Evolutionary conservation across 2,329 filamentous ascomycete genomes (phyloP), one percentile per base, ranked within the genome.

Genomic region (Coniochaeta ligniaria): DNA sequence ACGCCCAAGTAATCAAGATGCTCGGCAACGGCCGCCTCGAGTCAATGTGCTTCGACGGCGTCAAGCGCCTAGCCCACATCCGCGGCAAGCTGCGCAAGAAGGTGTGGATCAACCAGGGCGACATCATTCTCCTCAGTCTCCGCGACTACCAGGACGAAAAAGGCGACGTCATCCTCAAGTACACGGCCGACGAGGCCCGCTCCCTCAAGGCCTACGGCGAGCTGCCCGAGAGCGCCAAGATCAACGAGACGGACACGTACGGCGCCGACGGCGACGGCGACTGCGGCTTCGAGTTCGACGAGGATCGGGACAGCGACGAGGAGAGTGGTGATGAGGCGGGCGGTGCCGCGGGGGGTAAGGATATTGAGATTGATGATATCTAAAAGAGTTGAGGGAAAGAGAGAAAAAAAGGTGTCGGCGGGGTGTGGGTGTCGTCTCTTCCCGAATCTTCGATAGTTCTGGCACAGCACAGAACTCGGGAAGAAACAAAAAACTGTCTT

Each of bases 51-150:
- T 99, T 99, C 77, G 95, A 98, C 75, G 94, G 94, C 73, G 87
- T 89, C 67, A 92, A 92, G 76, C 88, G 92, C 63, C 85, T 77
- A 45, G 91, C 88, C 64, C 74, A 75, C 63, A 77, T 76, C 64
- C 92, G 94, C 66, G 94, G 94, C 80, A 98, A 99, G 80, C 90
- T 99, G 72, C 88, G 95, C 72, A 99, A 99, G 86, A 99, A 99
- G 86, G 95, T 98, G 77, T 97, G 92, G 92, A 97, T 97, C 84
- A 97, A 96, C 84, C 92, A 96, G 81, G 93, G 93, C 75, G 93
- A 97, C 75, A 96, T 97, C 76, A 95, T 95, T 73, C 86, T 91
- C 17, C 80, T 91, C 63, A 91, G 87, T 14, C 85, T 93, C 61
- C 88, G 90, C 68, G 90, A 93, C 75, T 93, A 92, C 78, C 90